These are phyloP conservation scores for Mucor sp. DNA, from an alignment of 371 early-diverging fungal genomes.

Conservation along the genomic window DNA sequence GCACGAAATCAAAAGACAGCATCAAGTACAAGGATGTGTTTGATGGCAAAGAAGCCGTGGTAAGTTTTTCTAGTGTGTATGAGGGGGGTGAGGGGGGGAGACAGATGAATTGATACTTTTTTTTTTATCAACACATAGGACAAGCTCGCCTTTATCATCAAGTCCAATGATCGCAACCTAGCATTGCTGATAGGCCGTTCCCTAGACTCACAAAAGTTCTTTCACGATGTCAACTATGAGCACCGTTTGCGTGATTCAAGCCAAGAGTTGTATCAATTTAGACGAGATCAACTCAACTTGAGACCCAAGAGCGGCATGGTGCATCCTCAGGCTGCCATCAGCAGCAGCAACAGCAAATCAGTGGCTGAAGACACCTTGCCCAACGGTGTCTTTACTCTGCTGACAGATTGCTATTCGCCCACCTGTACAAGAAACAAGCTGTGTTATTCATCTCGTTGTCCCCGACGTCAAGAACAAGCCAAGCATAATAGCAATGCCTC, in stretches of 20 bases:
- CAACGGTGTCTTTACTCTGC: constrained; percentile 83
- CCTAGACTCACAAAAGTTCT: constrained; percentile 84
- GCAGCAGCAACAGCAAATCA: constrained; percentile 19
- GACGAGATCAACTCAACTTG: constrained; percentile 39
- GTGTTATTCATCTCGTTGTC: constrained; percentile 88
- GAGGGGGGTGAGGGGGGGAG: too few species aligned
- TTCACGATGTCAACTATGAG: constrained; percentile 88
- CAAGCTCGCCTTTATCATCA: constrained; percentile 69
- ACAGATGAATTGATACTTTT: background rate
- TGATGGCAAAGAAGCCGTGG: constrained; percentile 85
- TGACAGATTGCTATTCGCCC: constrained; percentile 79
- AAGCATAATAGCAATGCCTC: constrained; percentile 11
- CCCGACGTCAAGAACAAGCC: constrained; percentile 44
- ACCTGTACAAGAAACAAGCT: constrained; percentile 80
- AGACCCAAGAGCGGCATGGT: constrained; percentile 14
- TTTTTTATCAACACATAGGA: constrained; percentile 58
- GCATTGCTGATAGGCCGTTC: constrained; percentile 86
- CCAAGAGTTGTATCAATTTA: constrained; percentile 80
- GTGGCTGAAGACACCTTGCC: constrained; percentile 47
- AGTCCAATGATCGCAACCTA: constrained; percentile 83
- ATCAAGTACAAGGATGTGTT: constrained; percentile 83
- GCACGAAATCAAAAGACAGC: constrained; percentile 72
- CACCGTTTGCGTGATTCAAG: constrained; percentile 80
- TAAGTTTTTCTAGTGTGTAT: constrained; percentile 36
- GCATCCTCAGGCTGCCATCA: background rate